Conservation (phyloP, 2,329 filamentous ascomycete genomes). For the Lachnellula cervina region DNA sequence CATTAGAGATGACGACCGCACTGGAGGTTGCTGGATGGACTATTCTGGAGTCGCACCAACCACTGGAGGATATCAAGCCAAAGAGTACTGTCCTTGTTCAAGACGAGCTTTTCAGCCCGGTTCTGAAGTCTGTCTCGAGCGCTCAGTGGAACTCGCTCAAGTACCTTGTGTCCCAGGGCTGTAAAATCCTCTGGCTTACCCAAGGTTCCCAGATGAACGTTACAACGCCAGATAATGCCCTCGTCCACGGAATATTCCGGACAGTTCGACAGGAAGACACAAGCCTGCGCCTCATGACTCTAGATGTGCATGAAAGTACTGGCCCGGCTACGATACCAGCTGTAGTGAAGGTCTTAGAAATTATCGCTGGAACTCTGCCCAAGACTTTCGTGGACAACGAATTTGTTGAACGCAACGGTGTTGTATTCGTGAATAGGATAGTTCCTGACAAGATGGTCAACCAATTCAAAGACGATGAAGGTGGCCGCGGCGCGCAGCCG, state of each 20-base stretch:
- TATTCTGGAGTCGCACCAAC: background rate
- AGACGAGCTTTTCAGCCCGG: conserved; percentile 1
- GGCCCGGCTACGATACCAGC: background rate
- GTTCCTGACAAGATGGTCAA: conserved; percentile 25
- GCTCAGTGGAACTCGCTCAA: conserved; percentile 5
- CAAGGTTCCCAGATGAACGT: conserved; percentile 3
- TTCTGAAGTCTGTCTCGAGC: background rate
- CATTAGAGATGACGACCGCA: background rate
- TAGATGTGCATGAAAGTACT: conserved; percentile 2
- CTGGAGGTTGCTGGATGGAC: background rate
- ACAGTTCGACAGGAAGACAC: conserved; percentile 9
- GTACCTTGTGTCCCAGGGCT: background rate
- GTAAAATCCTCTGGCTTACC: conserved; percentile 6
- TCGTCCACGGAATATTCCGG: conserved; percentile 3
- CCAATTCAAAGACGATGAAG: conserved; percentile 1
- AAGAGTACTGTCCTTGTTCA: conserved; percentile 1
- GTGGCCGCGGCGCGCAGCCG: background rate
- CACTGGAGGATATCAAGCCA: background rate
- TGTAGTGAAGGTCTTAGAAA: background rate
- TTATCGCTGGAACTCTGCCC: background rate
- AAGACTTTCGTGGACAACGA: conserved; percentile 20
- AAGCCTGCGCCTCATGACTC: conserved; percentile 2
- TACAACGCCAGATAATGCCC: background rate
- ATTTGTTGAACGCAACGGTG: conserved; percentile 26
- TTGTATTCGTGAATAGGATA: conserved; percentile 23